Conservation (phyloP, 2,329 filamentous ascomycete genomes). For the Blumeria hordei region DNA sequence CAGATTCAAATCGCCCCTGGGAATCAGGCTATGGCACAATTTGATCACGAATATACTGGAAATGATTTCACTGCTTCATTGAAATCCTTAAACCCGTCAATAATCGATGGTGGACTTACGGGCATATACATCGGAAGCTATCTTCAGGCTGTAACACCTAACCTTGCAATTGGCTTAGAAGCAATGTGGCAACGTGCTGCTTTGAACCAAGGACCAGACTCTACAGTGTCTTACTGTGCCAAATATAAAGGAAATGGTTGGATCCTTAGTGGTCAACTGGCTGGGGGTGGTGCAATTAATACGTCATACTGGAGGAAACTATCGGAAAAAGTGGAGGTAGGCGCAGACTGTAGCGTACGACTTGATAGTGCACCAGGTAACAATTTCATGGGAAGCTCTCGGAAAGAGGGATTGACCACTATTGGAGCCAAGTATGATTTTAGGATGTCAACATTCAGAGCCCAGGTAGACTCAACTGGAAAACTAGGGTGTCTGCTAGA, state of each 20-base stretch:
- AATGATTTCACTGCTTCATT: conserved; percentile 79
- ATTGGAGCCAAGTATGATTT: conserved; percentile 97
- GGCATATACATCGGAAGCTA: conserved; percentile 94
- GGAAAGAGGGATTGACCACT: conserved; percentile 74
- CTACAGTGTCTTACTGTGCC: conserved; percentile 68
- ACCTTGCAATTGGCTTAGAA: conserved; percentile 70
- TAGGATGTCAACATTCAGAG: conserved; percentile 80
- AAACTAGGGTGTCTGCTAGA: conserved; percentile 83
- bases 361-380: conserved; percentile 39
- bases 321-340: conserved; percentile 87
- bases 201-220: conserved; percentile 69
- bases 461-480: conserved; percentile 84
- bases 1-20: conserved; percentile 65
- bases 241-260: conserved; percentile 83
- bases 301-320: conserved; percentile 85
- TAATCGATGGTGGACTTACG: conserved; percentile 74
- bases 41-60: conserved; percentile 90
- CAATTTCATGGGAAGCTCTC: conserved; percentile 43
- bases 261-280: conserved; percentile 71
- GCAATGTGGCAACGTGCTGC: conserved; percentile 79
- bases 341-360: conserved; percentile 80
- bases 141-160: conserved; percentile 75
- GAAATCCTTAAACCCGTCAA: conserved; percentile 89
- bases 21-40: conserved; percentile 66
- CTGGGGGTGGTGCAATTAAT: conserved; percentile 61